phyloP scores from a whole-genome alignment of 1,139 yeast species.

The Pichia sp. region DNA sequence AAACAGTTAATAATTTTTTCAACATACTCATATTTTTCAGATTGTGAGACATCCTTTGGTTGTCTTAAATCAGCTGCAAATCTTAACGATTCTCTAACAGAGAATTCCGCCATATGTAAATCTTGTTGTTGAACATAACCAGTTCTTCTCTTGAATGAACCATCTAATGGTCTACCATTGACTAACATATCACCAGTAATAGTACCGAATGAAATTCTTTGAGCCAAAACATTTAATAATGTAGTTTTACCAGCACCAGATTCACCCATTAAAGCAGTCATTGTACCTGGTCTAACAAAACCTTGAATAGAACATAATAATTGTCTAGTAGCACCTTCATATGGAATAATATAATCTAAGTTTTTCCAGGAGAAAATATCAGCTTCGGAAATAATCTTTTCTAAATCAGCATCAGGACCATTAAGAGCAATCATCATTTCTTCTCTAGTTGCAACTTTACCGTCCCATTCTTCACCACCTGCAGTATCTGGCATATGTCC shows the following conservation, averaged over 20 bases:
- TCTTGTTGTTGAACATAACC: conserved; percentile 60
- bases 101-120: conserved; percentile 44
- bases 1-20: conserved; percentile 45
- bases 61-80: conserved; percentile 53
- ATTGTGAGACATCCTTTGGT: conserved; percentile 40
- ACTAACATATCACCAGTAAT: conserved; percentile 52
- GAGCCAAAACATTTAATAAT: conserved; percentile 51
- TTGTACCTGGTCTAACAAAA: conserved; percentile 49
- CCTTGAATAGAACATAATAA: conserved; percentile 41
- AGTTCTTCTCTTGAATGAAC: conserved; percentile 45
- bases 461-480: conserved; percentile 12
- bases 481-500: conserved; percentile 11
- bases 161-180: conserved; percentile 41
- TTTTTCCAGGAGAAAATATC: conserved; percentile 52
- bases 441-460: conserved; percentile 13
- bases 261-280: conserved; percentile 64
- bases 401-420: conserved; percentile 20
- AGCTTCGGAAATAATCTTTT: conserved; percentile 33
- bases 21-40: conserved; percentile 43
- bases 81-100: conserved; percentile 47
- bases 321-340: conserved; percentile 38
- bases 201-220: conserved; percentile 44
- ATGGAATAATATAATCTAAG: conserved; percentile 45
- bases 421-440: conserved; percentile 13
- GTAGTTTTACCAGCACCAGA: conserved; percentile 74